Percentiles rank a stretch among this genome's conserved stretches.
Conservation (phyloP, 2,329 filamentous ascomycete species). For the Cladosporium sp. region DNA sequence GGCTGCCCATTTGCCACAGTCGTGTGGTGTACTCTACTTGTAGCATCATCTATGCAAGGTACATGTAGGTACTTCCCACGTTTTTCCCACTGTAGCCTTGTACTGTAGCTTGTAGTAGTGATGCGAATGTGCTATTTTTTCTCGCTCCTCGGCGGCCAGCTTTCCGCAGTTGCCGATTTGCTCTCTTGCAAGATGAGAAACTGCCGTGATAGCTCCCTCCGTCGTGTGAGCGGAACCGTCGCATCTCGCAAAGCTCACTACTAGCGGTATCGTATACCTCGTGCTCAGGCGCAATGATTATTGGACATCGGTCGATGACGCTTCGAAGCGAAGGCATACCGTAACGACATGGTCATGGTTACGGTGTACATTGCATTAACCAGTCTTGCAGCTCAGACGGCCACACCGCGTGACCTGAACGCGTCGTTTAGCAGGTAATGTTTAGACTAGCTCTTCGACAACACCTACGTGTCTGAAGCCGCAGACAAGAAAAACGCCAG, state of each 20-base stretch:
- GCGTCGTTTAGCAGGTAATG: not conserved
- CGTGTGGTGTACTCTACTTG: not conserved
- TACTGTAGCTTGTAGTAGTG: not conserved
- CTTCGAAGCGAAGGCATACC: not conserved
- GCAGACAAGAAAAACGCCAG: not conserved
- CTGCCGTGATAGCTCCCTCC: not conserved
- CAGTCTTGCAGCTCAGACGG: not conserved
- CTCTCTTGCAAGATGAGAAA: not conserved
- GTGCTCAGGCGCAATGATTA: not conserved
- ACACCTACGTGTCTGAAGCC: not conserved
- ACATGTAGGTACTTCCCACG: not conserved
- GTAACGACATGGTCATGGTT: not conserved
- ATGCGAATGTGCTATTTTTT: not conserved
- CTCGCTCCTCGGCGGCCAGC: not conserved
- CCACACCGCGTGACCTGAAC: not conserved
- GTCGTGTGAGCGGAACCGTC: not conserved
- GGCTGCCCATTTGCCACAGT: conserved; percentile 1
- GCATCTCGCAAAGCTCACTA: not conserved
- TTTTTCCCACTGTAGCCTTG: not conserved
- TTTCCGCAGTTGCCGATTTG: not conserved
- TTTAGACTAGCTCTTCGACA: not conserved
- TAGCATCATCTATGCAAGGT: conserved; percentile 5
- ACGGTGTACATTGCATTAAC: not conserved
- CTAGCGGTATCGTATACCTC: not conserved
- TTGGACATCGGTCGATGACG: not conserved